Evolutionary conservation across 805 yeast genomes (phyloP), one percentile per base, ranked within the genome.

Genomic region (Starmerella sirachaensis): DNA sequence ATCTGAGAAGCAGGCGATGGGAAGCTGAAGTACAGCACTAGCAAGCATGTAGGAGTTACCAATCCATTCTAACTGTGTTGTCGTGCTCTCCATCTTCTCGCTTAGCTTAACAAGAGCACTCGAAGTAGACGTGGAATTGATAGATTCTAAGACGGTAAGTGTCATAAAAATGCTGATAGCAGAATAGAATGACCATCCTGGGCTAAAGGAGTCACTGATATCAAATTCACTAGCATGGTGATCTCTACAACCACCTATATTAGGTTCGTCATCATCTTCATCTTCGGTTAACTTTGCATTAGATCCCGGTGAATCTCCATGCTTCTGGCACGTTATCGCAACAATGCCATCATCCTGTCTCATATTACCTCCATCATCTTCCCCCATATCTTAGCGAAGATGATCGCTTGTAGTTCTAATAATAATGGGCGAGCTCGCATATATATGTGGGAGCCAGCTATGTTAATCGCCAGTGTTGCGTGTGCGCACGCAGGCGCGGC

Each of bases 31-130:
- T 4, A 37, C 48, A n/a, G 41, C 35, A 7, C 39, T 38, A 2
- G 53, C 35, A 13, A 51, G 35, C 42, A 50, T 42, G 33, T 46
- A 51, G 9, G 54, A 38, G 33, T 51, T 47, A 17, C 53, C 54
- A 11, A 47, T 41, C 55, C 55, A 51, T 10, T 50, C 46, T 1
- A 49, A 41, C 38, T 50, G 47, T 13, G 47, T 37, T 4, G 48
- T 41, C 4, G 55, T 41, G n/a, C 49, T 48, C 10, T 30, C 17
- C 5, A 44, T n/a, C 18, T 34, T 31, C 10, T n/a, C 14, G 3
- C 43, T 30, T 3, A 44, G 27, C 10, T 38, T 18, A 8, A 35
- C 29, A 9, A 44, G 30, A 7, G 48, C 42, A 2, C 43, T 36
- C 9, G 43, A 31, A 3, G 45, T 39, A 2, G 46, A 40, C 7